Evolutionary conservation across 495 filamentous ascomycete species (phyloP).

Genomic region (Cryomyces minteri): DNA sequence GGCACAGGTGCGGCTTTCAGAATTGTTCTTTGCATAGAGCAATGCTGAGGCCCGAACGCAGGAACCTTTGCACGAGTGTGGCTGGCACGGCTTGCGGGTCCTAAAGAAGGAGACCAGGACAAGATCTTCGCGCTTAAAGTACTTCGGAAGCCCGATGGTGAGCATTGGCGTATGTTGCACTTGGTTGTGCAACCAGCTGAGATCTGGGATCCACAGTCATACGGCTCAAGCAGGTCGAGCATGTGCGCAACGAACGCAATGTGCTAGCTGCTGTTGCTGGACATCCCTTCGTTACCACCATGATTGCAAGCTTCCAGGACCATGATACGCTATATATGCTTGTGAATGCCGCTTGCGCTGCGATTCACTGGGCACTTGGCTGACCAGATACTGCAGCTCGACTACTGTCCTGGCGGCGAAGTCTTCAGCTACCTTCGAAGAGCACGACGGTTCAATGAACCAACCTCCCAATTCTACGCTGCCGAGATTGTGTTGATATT

Average conservation of each 20-base stretch:
- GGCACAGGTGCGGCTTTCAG: slow-evolving; percentile 48
- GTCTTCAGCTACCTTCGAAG: slow-evolving; percentile 86
- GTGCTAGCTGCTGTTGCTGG: slow-evolving; percentile 76
- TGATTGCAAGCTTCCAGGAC: slow-evolving; percentile 81
- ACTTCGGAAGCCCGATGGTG: slow-evolving; percentile 70
- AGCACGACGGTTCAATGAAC: slow-evolving; percentile 69
- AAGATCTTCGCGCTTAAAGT: slow-evolving; percentile 90
- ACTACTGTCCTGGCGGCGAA: slow-evolving; percentile 88
- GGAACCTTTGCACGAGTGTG: slow-evolving; percentile 94
- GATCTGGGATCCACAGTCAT: slow-evolving; percentile 41
- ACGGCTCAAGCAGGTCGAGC: slow-evolving; percentile 91
- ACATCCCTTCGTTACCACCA: slow-evolving; percentile 89
- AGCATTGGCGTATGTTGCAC: slow-evolving; percentile 6
- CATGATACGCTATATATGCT: slow-evolving; percentile 81
- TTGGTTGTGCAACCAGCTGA: background rate
- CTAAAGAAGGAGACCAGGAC: slow-evolving; percentile 18
- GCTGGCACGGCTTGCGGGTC: slow-evolving; percentile 43
- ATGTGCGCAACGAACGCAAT: slow-evolving; percentile 83
- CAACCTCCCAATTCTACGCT: slow-evolving; percentile 78
- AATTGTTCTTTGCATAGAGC: background rate
- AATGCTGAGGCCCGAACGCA: slow-evolving; percentile 25
- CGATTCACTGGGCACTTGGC: background rate
- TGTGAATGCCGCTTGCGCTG: slow-evolving; percentile 26
- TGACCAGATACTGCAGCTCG: slow-evolving; percentile 30
- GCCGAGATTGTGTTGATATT: slow-evolving; percentile 89